Evolutionary conservation across 2,329 filamentous ascomycete species (phyloP), one percentile per base, ranked within the genome.

Genomic region (Gliomastix tumulicola): DNA sequence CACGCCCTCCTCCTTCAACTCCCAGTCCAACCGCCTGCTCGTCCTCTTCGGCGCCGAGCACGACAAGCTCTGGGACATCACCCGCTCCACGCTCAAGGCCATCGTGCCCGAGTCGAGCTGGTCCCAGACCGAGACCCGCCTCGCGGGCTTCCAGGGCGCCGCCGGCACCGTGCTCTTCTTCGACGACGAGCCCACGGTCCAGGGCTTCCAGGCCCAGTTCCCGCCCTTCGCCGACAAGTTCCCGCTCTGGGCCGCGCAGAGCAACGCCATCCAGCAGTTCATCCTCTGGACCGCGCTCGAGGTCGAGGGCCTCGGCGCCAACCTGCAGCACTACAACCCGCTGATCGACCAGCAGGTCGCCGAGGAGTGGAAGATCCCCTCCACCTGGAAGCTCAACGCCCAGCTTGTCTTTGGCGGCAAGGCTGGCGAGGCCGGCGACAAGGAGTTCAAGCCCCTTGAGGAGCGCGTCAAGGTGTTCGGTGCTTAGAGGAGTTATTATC

Each of bases 281-380:
- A 69, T 78, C 46, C 57, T 88, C 48, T 95, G 88, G 88, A 82
- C 81, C 15, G 84, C 82, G 5, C 77, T 95, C 39, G 84, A 89
- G 65, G 72, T 81, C 42, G 87, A 92, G 57, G 88, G 88, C 21
- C 76, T 94, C 39, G 88, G 88, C 46, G 84, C 82, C 56, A 94
- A 89, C 71, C 73, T 95, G 36, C 88, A 95, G 72, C 88, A 95
- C 69, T 94, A 94, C 72, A 92, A 88, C 74, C 88, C 88, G 16
- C 62, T 95, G 40, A 77, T 94, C 49, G 84, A 94, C 63, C 69
- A 72, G 46, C 77, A 80, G 65, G 82, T 88, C 36, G 64, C 72
- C 31, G 67, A 63, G 43, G 66, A 77, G 49, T 95, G 86, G 84
- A 71, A 72, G 39, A 50, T 94, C 21, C 83, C 85, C 30, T 53